phyloP scores from a whole-genome alignment of 768 basidiomycete genomes.

The Leccinum disarticulatum region DNA sequence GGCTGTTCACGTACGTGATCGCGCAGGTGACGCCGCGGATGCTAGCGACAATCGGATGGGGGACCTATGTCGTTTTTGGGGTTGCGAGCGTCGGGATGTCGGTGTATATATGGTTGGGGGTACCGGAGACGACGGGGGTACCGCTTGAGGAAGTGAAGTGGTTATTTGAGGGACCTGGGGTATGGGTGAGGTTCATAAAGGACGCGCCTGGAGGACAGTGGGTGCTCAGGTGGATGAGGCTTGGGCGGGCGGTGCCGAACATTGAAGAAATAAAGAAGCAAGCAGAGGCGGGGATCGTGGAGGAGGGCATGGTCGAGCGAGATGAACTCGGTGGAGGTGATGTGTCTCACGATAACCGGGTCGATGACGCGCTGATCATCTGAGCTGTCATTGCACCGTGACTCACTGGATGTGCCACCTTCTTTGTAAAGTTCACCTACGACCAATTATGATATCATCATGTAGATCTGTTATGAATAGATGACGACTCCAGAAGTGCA shows the following conservation, averaged over 20 bases:
- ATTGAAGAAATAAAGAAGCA: conserved; percentile 27
- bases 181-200: conserved; percentile 29
- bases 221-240: conserved; percentile 18
- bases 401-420: neutral
- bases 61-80: conserved; percentile 37
- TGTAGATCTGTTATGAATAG: neutral
- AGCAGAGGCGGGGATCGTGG: neutral
- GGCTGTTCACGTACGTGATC: conserved; percentile 40
- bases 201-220: conserved; percentile 36
- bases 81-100: conserved; percentile 30
- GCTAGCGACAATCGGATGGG: conserved; percentile 28
- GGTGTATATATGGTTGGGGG: conserved; percentile 35
- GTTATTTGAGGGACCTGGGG: conserved; percentile 31
- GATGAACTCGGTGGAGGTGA: conserved; percentile 1
- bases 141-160: conserved; percentile 39
- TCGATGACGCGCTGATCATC: conserved; percentile 6
- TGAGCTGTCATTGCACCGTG: neutral
- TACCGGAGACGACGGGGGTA: conserved; percentile 42
- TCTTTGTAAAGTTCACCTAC: neutral
- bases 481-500: too few species aligned
- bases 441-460: neutral
- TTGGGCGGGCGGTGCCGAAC: conserved; percentile 20
- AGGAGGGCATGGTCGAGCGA: neutral
- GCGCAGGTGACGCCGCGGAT: conserved; percentile 40
- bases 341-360: neutral